Conservation (phyloP, 805 yeast genomes). For the Kuraishia ogatae region DNA sequence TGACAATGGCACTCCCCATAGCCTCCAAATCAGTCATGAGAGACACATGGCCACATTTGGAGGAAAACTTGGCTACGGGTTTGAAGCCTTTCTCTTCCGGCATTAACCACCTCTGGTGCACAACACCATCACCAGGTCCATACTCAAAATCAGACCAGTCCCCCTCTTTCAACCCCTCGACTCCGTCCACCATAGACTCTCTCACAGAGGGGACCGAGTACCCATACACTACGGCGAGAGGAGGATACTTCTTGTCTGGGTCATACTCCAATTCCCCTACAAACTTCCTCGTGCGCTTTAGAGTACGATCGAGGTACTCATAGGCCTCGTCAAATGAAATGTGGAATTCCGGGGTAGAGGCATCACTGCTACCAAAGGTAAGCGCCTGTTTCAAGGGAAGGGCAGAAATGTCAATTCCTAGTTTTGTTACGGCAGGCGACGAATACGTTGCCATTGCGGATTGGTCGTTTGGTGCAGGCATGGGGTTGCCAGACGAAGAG, state of each 20-base stretch:
- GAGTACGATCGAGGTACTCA: slow-evolving; percentile 53
- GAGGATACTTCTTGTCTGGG: slow-evolving; percentile 58
- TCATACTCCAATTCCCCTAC: slow-evolving; percentile 46
- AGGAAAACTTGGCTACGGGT: slow-evolving; percentile 56
- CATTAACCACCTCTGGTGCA: slow-evolving; percentile 72
- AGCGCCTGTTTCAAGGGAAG: not conserved
- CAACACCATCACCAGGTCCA: slow-evolving; percentile 93
- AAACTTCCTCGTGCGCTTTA: slow-evolving; percentile 51
- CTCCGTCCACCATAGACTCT: slow-evolving; percentile 59
- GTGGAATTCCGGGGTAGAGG: slow-evolving; percentile 10
- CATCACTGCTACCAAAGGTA: slow-evolving; percentile 4
- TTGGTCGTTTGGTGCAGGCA: not conserved
- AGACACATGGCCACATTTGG: slow-evolving; percentile 70
- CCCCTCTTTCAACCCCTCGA: slow-evolving; percentile 59
- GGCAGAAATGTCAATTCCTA: not conserved
- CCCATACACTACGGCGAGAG: slow-evolving; percentile 76
- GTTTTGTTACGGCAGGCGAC: not conserved
- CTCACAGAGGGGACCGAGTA: slow-evolving; percentile 78
- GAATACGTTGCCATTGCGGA: not conserved
- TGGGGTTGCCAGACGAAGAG: not conserved
- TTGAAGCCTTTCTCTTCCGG: slow-evolving; percentile 72
- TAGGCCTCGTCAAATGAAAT: slow-evolving; percentile 50
- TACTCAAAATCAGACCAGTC: slow-evolving; percentile 69
- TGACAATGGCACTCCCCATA: slow-evolving; percentile 63
- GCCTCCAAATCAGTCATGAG: slow-evolving; percentile 66